Evolutionary conservation across 2,329 filamentous ascomycete genomes (phyloP).

Genomic region (Colletotrichum lini): DNA sequence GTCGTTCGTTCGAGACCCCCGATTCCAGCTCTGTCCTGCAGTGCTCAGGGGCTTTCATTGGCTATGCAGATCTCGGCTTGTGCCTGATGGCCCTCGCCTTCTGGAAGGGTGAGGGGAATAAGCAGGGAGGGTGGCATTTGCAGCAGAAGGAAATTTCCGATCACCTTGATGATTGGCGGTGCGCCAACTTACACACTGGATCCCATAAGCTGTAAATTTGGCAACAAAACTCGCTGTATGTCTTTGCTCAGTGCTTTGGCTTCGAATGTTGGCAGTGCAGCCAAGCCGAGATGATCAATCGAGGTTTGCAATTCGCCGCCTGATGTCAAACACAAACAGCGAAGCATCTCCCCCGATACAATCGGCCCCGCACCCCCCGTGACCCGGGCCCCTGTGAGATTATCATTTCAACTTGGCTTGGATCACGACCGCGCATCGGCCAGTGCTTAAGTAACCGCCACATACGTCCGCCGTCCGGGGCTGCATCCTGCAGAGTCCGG

Average conservation of each 20-base stretch:
- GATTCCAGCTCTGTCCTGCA: not conserved
- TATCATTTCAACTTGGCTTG: not conserved
- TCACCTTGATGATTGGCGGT: not conserved
- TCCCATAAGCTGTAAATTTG: not conserved
- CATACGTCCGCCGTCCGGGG: not conserved
- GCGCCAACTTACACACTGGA: not conserved
- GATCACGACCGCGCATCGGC: not conserved
- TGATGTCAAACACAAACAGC: not conserved
- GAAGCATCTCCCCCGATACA: not conserved
- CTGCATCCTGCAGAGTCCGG: not conserved
- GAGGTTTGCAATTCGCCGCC: not conserved
- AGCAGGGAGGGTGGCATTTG: not conserved
- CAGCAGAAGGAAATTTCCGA: constrained; percentile 1
- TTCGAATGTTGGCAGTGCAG: not conserved
- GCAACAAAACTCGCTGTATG: not conserved
- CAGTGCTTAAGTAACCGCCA: not conserved
- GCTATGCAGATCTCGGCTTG: constrained; percentile 4
- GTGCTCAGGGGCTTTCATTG: constrained; percentile 4
- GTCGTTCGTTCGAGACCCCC: not conserved
- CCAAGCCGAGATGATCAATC: not conserved
- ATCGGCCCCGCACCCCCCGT: constrained; percentile 2
- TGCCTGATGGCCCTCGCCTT: not conserved
- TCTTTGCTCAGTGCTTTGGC: not conserved
- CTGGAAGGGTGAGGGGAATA: not conserved
- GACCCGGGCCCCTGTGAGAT: not conserved